Percentiles rank a stretch among this genome's conserved stretches.
Evolutionary conservation across 345 rosid species (phyloP).

Genomic region (Hibiscus syriacus): DNA sequence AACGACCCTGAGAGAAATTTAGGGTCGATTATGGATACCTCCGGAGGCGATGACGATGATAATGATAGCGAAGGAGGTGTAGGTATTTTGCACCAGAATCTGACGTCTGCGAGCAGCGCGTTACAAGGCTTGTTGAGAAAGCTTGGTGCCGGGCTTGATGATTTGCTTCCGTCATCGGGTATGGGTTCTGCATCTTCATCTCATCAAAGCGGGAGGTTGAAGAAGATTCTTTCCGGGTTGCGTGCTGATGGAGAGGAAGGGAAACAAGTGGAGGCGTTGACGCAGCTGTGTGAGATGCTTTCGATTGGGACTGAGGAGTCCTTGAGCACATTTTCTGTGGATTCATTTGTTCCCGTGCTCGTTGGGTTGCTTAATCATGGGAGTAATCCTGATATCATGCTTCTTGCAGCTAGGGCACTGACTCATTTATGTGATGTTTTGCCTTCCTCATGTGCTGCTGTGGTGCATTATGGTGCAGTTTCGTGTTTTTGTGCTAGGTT

Average conservation of each 20-base stretch:
- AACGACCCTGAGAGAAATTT: slow-evolving; percentile 25
- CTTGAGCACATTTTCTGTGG: slow-evolving; percentile 88
- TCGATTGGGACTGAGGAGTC: slow-evolving; percentile 99
- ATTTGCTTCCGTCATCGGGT: slow-evolving; percentile 73
- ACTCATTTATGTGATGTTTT: slow-evolving; percentile 94
- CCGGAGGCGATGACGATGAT: slow-evolving; percentile 65
- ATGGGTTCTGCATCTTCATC: slow-evolving; percentile 83
- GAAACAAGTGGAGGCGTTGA: slow-evolving; percentile 93
- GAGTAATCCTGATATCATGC: slow-evolving; percentile 97
- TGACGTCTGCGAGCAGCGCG: slow-evolving; percentile 92
- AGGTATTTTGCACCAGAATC: slow-evolving; percentile 74
- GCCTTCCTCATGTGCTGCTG: slow-evolving; percentile 97
- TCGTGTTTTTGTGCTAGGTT: slow-evolving; percentile 84
- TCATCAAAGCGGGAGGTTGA: slow-evolving; percentile 73
- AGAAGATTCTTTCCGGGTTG: slow-evolving; percentile 87
- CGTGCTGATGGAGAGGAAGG: slow-evolving; percentile 97
- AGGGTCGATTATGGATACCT: slow-evolving; percentile 57
- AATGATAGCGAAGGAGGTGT: slow-evolving; percentile 82
- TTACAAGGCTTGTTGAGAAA: slow-evolving; percentile 85
- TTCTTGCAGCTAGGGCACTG: slow-evolving; percentile 97
- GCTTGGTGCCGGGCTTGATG: slow-evolving; percentile 98
- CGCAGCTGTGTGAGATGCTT: slow-evolving; percentile 94
- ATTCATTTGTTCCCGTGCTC: slow-evolving; percentile 87
- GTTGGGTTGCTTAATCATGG: slow-evolving; percentile 90
- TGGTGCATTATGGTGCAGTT: slow-evolving; percentile 96